A percentile compares a stretch with the other conserved stretches of the same genome.
phyloP scores from a whole-genome alignment of 202 grass and related monocot species.

The Carex sylvatica region DNA sequence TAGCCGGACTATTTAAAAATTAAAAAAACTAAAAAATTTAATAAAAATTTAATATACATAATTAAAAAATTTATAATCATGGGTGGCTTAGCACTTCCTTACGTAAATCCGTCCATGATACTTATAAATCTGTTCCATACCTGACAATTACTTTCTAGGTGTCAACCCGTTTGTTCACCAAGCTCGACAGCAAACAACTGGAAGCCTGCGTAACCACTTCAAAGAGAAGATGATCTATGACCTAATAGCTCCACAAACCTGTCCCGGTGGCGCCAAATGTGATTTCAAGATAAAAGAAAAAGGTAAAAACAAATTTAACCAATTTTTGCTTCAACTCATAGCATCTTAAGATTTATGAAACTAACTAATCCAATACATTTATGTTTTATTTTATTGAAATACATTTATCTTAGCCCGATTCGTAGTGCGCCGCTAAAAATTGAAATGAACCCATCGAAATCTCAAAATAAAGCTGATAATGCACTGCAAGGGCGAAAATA shows the following conservation, averaged over 20 bases:
- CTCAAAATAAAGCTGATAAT: not conserved
- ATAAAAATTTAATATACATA: no score
- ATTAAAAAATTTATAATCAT: no score
- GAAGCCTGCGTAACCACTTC: no score
- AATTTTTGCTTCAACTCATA: not conserved
- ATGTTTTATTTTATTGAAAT: no score
- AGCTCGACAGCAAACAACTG: not conserved
- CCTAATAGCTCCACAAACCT: not conserved
- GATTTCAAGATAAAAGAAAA: not conserved
- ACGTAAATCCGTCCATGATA: no score
- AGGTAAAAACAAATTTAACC: not conserved
- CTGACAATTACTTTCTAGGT: not conserved
- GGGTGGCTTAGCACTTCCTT: no score
- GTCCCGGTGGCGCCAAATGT: not conserved
- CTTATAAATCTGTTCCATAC: not conserved
- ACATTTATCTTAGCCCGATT: not conserved
- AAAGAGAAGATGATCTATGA: no score
- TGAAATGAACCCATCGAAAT: not conserved
- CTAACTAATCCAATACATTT: not conserved
- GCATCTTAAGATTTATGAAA: not conserved
- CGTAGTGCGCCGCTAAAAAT: not conserved
- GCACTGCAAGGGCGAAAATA: no score
- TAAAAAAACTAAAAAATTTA: no score
- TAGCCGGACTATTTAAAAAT: no score
- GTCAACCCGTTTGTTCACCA: not conserved